These are phyloP conservation scores for Fabrea salina DNA, from an alignment of 169 alveolate species.

Conservation along the genomic window DNA sequence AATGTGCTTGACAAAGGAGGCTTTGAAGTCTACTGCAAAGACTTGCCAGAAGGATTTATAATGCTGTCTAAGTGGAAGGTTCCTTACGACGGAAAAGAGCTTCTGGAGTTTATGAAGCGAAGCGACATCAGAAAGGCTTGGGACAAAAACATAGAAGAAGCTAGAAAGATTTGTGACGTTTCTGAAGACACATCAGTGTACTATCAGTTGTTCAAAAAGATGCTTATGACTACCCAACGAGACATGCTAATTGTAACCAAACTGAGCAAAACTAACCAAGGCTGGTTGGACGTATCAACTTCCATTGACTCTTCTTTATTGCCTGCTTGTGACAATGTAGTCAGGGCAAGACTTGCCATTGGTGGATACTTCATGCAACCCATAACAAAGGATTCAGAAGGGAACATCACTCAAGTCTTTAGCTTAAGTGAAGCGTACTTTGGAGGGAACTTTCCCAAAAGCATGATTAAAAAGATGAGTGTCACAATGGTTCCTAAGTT, in stretches of 20 bases:
- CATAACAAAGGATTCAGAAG: neutral
- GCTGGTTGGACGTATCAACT: slow-evolving; percentile 3
- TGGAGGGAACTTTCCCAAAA: slow-evolving; percentile 12
- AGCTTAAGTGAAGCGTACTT: slow-evolving; percentile 18
- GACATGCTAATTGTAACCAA: slow-evolving; percentile 18
- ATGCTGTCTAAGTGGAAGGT: slow-evolving; percentile 7
- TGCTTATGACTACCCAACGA: slow-evolving; percentile 7
- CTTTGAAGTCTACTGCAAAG: slow-evolving; percentile 7
- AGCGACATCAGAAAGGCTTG: neutral
- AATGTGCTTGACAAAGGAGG: neutral
- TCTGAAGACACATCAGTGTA: neutral
- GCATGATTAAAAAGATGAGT: slow-evolving; percentile 5
- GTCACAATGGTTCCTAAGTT: neutral
- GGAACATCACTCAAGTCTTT: neutral
- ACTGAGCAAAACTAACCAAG: neutral
- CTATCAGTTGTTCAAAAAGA: neutral
- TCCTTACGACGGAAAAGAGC: neutral
- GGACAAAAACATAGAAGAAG: slow-evolving; percentile 1
- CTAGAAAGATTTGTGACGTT: slow-evolving; percentile 19
- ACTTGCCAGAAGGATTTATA: neutral
- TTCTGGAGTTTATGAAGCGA: neutral
- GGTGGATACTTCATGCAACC: slow-evolving; percentile 15
- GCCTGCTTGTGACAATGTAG: neutral
- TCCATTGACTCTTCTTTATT: slow-evolving; percentile 13
- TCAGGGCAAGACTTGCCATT: slow-evolving; percentile 9